Conservation (phyloP, 371 early-diverging fungal genomes). For the Smittium culicis region DNA sequence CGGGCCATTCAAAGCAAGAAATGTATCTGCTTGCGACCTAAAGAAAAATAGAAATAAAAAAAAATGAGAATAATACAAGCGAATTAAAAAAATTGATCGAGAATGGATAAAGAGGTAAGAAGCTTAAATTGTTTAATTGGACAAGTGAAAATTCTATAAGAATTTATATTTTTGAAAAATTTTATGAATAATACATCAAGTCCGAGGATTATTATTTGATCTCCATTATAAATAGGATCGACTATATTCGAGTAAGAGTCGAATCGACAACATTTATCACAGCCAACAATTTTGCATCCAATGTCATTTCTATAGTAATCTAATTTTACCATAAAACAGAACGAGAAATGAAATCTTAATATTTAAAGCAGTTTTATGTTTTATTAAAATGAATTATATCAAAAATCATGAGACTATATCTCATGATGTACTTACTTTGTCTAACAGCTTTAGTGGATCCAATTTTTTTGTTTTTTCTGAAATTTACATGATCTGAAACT, state of each 20-base stretch:
- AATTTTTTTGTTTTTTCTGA: conserved; percentile 10
- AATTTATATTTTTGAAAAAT: not conserved
- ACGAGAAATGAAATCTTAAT: not conserved
- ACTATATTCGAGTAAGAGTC: not conserved
- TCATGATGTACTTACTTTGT: conserved; percentile 3
- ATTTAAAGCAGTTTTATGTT: too few species aligned
- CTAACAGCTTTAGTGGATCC: not conserved
- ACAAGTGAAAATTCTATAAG: not conserved
- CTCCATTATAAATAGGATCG: not conserved
- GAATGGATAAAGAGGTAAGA: too few species aligned
- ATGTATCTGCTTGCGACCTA: conserved; percentile 13
- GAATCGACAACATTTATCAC: not conserved
- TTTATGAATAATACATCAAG: not conserved
- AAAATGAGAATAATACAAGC: too few species aligned
- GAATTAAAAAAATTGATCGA: too few species aligned
- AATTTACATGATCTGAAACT: not conserved
- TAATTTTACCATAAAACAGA: not conserved
- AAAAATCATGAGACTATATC: not conserved
- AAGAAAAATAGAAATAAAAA: too few species aligned
- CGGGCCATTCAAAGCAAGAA: conserved; percentile 3
- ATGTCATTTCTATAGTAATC: conserved; percentile 10
- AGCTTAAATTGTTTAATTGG: too few species aligned
- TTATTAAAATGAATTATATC: too few species aligned
- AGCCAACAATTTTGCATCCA: not conserved
- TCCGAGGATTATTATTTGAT: conserved; percentile 4